Evolutionary conservation across 2,329 filamentous ascomycete species (phyloP), one percentile per base, ranked within the genome.

Genomic region (Monilinia fructicola): DNA sequence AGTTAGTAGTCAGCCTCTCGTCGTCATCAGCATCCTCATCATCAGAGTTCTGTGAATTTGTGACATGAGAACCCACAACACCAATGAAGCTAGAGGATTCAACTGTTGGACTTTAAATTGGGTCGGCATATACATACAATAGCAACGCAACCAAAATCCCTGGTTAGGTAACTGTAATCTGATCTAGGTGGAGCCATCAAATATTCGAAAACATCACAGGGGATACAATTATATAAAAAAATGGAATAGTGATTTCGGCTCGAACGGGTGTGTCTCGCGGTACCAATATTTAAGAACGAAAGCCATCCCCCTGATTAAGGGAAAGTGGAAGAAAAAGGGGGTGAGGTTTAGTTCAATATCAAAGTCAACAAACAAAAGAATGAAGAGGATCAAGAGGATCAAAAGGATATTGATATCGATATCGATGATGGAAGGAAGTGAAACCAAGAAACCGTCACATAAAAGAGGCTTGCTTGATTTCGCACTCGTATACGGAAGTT

Each of bases 231-330:
- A 60, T 48, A 60, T 48, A 40, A 12, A 40, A 35, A 35, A 35
- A 59, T 59, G 26, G 46, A 46, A 40, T 59, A 28, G 42, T 59
- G 55, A 59, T 46, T 59, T 59, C 55, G 55, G 55, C 40, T 55
- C 46, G 55, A 35, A 31, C 40, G 26, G 55, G 42, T n/a, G 42
- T 12, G 26, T 46, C 21, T 60, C n/a, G 56, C 42, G 42, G 31
- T 35, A 48, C 42, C 42, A 38, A 28, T 28, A 3, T 59, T 46
- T 23, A 35, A 21, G 55, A 46, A 12, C 18, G 9, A 31, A 28
- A 31, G 6, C n/a, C n/a, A n/a, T n/a, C n/a, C 31, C 46, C 18
- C 26, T 46, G 26, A 28, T 23, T 59, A 26, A 18, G 6, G 6
- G 26, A 59, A 46, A 23, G 28, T 59, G 42, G 26, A 59, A 59